phyloP scores from a whole-genome alignment of 495 filamentous ascomycete genomes.

The Neurospora cerealis region DNA sequence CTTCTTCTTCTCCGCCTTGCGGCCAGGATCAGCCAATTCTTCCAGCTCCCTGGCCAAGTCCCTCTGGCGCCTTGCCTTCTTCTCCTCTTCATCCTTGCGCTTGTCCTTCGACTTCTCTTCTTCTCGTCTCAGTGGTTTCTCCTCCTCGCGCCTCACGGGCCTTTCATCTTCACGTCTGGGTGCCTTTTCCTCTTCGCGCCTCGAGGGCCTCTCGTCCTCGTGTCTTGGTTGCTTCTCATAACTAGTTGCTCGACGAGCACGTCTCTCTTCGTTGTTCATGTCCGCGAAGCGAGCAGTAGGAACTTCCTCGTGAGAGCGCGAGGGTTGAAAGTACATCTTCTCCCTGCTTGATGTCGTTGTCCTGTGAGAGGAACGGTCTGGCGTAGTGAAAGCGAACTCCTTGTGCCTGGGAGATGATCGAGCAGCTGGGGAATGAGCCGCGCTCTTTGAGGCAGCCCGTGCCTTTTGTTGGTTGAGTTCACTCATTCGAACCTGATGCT shows the following conservation, averaged over 20 bases:
- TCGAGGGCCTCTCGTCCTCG: constrained; percentile 18
- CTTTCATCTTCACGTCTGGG: constrained; percentile 14
- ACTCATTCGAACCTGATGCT: constrained; percentile 57
- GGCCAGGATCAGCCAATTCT: not conserved
- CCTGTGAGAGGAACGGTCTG: constrained; percentile 24
- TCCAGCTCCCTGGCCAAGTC: constrained; percentile 10
- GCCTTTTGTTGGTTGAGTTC: constrained; percentile 29
- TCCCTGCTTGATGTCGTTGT: constrained; percentile 18
- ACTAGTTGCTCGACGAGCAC: constrained; percentile 32
- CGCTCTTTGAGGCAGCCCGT: constrained; percentile 21
- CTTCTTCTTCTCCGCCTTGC: constrained; percentile 17
- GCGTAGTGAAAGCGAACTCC: constrained; percentile 21
- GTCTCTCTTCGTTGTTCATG: constrained; percentile 19
- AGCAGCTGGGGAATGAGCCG: constrained; percentile 26
- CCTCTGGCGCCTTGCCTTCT: constrained; percentile 15
- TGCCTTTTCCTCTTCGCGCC: constrained; percentile 20
- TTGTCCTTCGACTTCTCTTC: constrained; percentile 15
- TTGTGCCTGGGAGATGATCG: constrained; percentile 18
- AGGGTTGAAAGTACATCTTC: constrained; percentile 26
- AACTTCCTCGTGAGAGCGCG: constrained; percentile 36
- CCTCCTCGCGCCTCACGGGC: constrained; percentile 11
- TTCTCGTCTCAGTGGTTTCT: constrained; percentile 2
- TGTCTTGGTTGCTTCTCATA: constrained; percentile 34
- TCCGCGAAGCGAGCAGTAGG: constrained; percentile 10
- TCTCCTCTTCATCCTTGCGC: constrained; percentile 17